Evolutionary conservation across 495 filamentous ascomycete genomes (phyloP), one percentile per base, ranked within the genome.

Genomic region (Bathelium albidoporum): DNA sequence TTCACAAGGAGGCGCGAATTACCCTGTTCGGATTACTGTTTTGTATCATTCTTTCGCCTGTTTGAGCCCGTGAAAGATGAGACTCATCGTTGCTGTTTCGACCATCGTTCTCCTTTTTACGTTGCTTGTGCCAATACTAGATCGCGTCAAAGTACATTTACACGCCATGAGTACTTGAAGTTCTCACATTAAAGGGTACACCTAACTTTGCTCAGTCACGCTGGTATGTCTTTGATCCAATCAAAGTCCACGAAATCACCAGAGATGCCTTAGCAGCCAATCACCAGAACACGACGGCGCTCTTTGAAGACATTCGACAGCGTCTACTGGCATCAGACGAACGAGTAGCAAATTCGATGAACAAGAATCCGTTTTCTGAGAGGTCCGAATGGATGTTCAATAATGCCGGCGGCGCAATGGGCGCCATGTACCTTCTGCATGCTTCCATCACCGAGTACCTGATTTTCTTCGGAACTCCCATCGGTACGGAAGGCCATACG

Each of bases 341-440:
- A 11, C 26, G 20, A 29, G 29, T 55, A 11, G 49, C 49, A 28
- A n/a, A 24, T 3, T 55, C 49, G 7, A 55, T 55, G 49, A 55
- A 55, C 24, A n/a, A 26, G 16, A 55, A 55, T 29, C 24, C 20
- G 9, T 29, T 55, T 9, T 28, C 20, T 16, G 5, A 28, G 20
- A 55, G 16, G 22, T 55, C 49, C 5, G 80, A 87, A 70, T 88
- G 86, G 85, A 76, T 89, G 24, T 86, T 89, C 65, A 89, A 88
- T 68, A 78, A 73, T 49, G 76, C 73, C 16, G 67, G 72, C 1
- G 72, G 72, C 64, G 89, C 90, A 61, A 93, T 94, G 90, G 90
- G 90, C 61, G 86, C 83, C 66, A 93, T 94, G 90, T 89, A 89
- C 69, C 87, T 94, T 65, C 87, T 94, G 71, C 90, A 94, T 71